phyloP scores from a whole-genome alignment of 2,329 filamentous ascomycete genomes.

The Calonectria henricotiae region DNA sequence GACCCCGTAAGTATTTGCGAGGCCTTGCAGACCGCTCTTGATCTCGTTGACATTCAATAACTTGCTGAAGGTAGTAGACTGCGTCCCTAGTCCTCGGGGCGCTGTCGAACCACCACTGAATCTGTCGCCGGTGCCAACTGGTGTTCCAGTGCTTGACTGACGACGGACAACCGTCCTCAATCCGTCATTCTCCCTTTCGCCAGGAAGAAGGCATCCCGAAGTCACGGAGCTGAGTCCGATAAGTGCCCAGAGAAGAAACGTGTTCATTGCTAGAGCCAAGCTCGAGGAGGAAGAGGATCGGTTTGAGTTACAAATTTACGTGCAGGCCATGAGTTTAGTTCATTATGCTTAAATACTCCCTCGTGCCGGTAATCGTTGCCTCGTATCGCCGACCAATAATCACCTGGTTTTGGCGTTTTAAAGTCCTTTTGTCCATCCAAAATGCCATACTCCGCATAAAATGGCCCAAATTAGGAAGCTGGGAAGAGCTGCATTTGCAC shows the following conservation, averaged over 20 bases:
- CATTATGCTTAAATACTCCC: not conserved
- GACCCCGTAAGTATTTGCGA: constrained; percentile 32
- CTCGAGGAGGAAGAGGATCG: not conserved
- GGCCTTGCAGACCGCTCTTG: constrained; percentile 35
- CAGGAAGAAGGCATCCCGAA: constrained; percentile 36
- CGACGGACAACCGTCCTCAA: constrained; percentile 34
- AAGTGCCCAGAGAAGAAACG: constrained; percentile 21
- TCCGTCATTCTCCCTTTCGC: constrained; percentile 28
- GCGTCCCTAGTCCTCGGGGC: constrained; percentile 58
- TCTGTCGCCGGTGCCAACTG: constrained; percentile 35
- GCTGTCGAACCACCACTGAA: constrained; percentile 33
- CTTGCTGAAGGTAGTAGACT: constrained; percentile 69
- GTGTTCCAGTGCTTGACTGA: constrained; percentile 33
- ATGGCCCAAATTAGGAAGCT: constrained; percentile 12
- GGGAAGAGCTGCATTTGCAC: not conserved
- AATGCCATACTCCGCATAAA: not conserved
- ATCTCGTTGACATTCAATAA: constrained; percentile 38
- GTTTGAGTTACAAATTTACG: not conserved
- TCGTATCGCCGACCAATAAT: not conserved
- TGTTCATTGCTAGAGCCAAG: constrained; percentile 27
- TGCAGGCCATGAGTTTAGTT: not conserved
- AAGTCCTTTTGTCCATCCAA: constrained; percentile 16
- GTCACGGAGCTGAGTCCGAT: constrained; percentile 20
- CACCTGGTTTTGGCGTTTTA: not conserved
- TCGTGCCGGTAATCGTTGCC: not conserved